Base-by-base conservation (phyloP, 2,329 filamentous ascomycete species). In the Fusarium subglutinans region DNA sequence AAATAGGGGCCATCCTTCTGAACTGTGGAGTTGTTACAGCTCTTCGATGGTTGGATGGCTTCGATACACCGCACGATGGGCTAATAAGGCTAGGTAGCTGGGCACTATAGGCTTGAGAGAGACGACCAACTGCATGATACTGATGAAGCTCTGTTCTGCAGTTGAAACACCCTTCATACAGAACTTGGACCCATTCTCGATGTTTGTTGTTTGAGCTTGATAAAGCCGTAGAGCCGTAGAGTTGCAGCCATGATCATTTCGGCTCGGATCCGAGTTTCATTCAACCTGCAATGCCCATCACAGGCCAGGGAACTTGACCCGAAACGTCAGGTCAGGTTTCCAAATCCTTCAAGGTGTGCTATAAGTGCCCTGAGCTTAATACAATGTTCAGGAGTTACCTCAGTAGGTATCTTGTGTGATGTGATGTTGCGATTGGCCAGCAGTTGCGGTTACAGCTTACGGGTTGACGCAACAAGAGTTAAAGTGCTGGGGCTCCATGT, bases 81-180 rank as follows among this genome's bases (percentile, higher is more conserved):
- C 60, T 59, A 68, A 69, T 55, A 67, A 70, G 68, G 65, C 70
- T 76, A 64, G 63, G 68, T 76, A 64, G 56, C 58, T 70, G 35
- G 28, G 20, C 26, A 37, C 17, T 41, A 41, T 38, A 28, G 63
- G 64, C 65, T 70, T 69, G 51, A 60, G 61, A 66, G 63, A 71
- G 56, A 63, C 64, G 65, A 48, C 51, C 38, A 43, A 37, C 37
- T 66, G 67, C 66, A 70, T 70, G 41, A 56, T 48, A 70, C 64
- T 55, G 62, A 66, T 51, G 60, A 72, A 61, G 55, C 58, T 53
- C n/a, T 33, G 35, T 50, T 41, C 35, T 50, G 26, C 28, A 55
- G 58, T 72, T 67, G 72, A 74, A 74, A 74, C 72, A 54, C 56
- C 59, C 54, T 66, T 73, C 71, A 72, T 50, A 69, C 69, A 71